Conservation (phyloP, 306 rosid species). For the Crotalaria pallida region DNA sequence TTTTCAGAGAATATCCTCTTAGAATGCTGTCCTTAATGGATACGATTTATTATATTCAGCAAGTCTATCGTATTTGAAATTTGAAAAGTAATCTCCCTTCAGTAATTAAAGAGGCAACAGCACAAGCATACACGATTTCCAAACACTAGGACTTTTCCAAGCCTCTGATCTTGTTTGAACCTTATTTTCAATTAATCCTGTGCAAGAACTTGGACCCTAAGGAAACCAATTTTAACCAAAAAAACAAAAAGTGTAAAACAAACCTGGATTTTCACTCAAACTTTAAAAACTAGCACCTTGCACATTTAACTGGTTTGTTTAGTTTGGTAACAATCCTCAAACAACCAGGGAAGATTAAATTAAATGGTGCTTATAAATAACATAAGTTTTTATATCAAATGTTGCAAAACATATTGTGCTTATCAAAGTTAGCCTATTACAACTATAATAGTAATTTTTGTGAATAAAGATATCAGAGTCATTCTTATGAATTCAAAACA, state of each 20-base stretch:
- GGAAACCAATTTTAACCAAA: background rate
- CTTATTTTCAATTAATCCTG: background rate
- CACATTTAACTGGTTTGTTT: background rate
- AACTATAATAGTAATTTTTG: background rate
- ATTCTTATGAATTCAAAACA: background rate
- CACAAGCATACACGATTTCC: background rate
- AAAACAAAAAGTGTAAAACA: background rate
- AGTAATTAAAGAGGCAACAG: background rate
- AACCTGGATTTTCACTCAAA: background rate
- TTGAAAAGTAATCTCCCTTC: background rate
- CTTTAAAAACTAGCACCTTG: background rate
- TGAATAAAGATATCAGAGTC: background rate
- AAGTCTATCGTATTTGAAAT: background rate
- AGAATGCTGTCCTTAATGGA: background rate
- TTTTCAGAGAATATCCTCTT: background rate
- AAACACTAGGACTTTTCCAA: background rate
- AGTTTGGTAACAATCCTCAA: background rate
- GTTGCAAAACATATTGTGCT: background rate
- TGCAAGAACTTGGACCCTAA: background rate
- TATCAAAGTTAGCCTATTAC: background rate
- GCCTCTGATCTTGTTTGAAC: background rate
- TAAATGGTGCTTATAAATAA: background rate
- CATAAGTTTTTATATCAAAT: background rate
- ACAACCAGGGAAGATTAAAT: background rate
- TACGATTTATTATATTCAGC: background rate